Base-by-base conservation (phyloP, 768 basidiomycete species). In the Cytidiella melzeri region DNA sequence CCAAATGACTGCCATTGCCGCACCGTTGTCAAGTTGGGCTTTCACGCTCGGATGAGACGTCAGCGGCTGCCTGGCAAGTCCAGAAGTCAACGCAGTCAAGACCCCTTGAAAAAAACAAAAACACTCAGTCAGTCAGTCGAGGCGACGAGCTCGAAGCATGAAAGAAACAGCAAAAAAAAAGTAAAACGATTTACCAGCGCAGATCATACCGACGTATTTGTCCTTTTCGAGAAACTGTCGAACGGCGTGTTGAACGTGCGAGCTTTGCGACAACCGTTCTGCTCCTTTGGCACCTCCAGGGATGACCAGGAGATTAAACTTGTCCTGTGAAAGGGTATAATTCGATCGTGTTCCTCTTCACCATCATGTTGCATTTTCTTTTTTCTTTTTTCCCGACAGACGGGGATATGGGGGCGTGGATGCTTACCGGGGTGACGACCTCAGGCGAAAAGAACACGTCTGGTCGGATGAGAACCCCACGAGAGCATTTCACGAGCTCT, bases 201-300 rank as follows among this genome's bases (percentile, higher is more conserved):
- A 92, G 41, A 91, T 88, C 88, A 91, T 89, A 1, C 81, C 89
- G 21, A 92, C 83, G 23, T 75, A 58, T 59, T 83, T 86, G 12
- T 69, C 72, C 21, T 67, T 55, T 20, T 71, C 62, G 40, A 86
- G 61, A 57, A 80, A 90, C 19, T 71, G 65, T 47, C 73, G 69
- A 11, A 91, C 75, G 9, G 89, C 71, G 0, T 72, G 68, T 60
- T 90, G 85, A 1, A 91, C 84, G 2, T 64, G 68, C 18, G 67
- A 57, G 45, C 73, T 80, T 25, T 69, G 69, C 0, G 87, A 79
- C 38, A 92, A 79, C 0, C 81, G 85, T 44, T 84, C 79, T 0
- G 89, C 86, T 10, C 89, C 89, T 61, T 81, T 79, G 5, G 85
- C 77, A 4, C 89, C 89, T 1, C 89, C 89, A 0, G 89, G 89